Base-by-base conservation (phyloP, 192 early-diverging fungal species). In the Gigaspora rosea region DNA sequence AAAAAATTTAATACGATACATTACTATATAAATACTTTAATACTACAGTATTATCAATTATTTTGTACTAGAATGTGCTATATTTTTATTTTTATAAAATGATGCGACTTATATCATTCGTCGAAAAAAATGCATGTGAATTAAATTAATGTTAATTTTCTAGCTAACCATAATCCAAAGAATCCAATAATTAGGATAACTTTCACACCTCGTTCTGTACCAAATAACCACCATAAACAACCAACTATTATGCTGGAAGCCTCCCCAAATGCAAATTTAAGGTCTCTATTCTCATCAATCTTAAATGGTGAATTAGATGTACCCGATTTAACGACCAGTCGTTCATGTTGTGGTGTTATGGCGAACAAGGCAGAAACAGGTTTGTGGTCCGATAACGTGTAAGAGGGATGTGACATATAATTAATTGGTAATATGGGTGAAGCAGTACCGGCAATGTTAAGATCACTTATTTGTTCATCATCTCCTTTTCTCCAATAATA, bases 351-450 rank as follows among this genome's bases (percentile, higher is more conserved):
- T 36, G 71, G 57, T 59, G 22, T 54, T 13, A 66, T 62, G 9
- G 76, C 82, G 58, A 84, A 81, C 33, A 82, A 59, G 1, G 83
- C 83, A 13, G 80, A 82, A 47, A 84, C 80, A 9, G 83, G 83
- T 72, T 84, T 84, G 69, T 84, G 83, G 63, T 84, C 83, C 50
- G 83, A 84, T 10, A 63, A 59, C 49, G 54, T 65, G 75, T 84
- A 84, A 35, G 72, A 16, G 32, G 79, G 76, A 59, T 84, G 78
- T 12, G 83, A 84, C 9, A 76, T 79, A 74, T 84, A 84, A 33
- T 80, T 7, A 47, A 64, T 15, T 22, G 66, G 15, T 56, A 10
- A 56, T 8, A 76, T 64, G 8, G 35, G 12, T 20, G 22, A 8
- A 9, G 10, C 64, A 27, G 11, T 35, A n/a, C 10, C 64, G 9